These are phyloP conservation scores for Calycina marina DNA, from an alignment of 2,329 filamentous ascomycete genomes.

Conservation along the genomic window DNA sequence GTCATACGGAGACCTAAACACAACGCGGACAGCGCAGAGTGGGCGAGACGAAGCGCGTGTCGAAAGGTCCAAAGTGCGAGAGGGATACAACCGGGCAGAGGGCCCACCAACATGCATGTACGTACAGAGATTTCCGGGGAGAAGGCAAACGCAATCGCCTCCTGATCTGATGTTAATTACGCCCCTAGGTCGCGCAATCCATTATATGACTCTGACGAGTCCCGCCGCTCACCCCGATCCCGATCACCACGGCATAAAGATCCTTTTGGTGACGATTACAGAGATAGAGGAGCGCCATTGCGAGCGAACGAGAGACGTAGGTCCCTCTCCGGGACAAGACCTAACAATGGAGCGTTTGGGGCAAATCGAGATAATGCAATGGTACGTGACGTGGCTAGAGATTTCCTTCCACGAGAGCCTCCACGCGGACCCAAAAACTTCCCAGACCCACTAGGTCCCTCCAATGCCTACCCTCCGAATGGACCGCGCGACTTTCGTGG, in stretches of 20 bases:
- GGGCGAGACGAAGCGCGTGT: too few species aligned
- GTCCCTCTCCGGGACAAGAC: constrained; percentile 16
- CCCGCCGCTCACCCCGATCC: constrained; percentile 27
- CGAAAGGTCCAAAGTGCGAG: too few species aligned
- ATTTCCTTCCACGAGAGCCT: constrained; percentile 46
- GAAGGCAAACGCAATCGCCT: too few species aligned
- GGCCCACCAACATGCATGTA: constrained; percentile 21
- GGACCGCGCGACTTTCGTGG: too few species aligned
- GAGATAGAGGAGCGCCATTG: constrained; percentile 15
- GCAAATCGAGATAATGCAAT: constrained; percentile 38
- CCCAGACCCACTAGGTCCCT: too few species aligned
- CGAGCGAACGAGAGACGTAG: constrained; percentile 19
- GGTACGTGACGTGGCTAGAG: constrained; percentile 17
- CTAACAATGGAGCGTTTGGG: constrained; percentile 39
- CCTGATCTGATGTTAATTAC: too few species aligned
- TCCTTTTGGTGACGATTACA: constrained; percentile 32
- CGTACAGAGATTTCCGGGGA: too few species aligned
- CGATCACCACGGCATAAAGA: constrained; percentile 24
- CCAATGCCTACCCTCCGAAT: constrained; percentile 44
- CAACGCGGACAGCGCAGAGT: too few species aligned
- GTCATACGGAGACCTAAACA: too few species aligned
- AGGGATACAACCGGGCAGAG: too few species aligned
- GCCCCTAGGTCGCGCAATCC: constrained; percentile 21
- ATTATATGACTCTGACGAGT: constrained; percentile 25
- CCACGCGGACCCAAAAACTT: constrained; percentile 72